Evolutionary conservation across 768 basidiomycete genomes (phyloP).

Genomic region (Dioszegia crocea): DNA sequence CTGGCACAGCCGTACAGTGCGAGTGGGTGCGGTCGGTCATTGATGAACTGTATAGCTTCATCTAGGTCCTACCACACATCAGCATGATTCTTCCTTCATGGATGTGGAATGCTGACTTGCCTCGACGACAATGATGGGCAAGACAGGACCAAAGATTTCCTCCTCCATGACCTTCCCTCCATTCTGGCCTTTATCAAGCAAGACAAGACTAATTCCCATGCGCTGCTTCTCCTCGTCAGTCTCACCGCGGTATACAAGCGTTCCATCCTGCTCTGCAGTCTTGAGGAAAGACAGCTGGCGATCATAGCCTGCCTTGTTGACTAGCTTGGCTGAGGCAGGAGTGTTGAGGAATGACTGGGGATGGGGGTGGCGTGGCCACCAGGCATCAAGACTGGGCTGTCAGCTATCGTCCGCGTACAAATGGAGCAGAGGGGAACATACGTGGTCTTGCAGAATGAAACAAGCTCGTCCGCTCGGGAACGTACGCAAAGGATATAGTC

Average conservation of each 20-base stretch:
- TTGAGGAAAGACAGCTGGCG: conserved; percentile 33
- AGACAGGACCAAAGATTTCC: conserved; percentile 50
- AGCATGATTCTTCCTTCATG: no score
- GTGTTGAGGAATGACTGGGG: conserved; percentile 28
- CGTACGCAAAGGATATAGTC: conserved; percentile 46
- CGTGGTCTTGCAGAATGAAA: conserved; percentile 26
- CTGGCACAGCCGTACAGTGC: conserved; percentile 47
- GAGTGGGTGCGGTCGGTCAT: conserved; percentile 39
- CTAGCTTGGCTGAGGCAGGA: conserved; percentile 12
- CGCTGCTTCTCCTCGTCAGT: conserved; percentile 24
- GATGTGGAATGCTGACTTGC: conserved; percentile 21
- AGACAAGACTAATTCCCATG: conserved; percentile 46
- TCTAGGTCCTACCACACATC: conserved; percentile 33
- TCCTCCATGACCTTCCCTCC: conserved; percentile 32
- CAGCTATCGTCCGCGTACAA: no score
- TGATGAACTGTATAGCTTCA: conserved; percentile 44
- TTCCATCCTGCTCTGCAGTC: conserved; percentile 36
- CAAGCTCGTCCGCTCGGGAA: conserved; percentile 33
- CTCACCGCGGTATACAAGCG: conserved; percentile 40
- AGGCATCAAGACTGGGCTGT: conserved; percentile 23
- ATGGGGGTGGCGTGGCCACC: conserved; percentile 33
- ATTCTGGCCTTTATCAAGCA: conserved; percentile 24
- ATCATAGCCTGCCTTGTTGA: conserved; percentile 22
- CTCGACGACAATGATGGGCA: conserved; percentile 46
- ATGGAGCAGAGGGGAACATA: conserved; percentile 16